Base-by-base conservation (phyloP, 2,329 filamentous ascomycete genomes). In the Metarhizium rileyi region DNA sequence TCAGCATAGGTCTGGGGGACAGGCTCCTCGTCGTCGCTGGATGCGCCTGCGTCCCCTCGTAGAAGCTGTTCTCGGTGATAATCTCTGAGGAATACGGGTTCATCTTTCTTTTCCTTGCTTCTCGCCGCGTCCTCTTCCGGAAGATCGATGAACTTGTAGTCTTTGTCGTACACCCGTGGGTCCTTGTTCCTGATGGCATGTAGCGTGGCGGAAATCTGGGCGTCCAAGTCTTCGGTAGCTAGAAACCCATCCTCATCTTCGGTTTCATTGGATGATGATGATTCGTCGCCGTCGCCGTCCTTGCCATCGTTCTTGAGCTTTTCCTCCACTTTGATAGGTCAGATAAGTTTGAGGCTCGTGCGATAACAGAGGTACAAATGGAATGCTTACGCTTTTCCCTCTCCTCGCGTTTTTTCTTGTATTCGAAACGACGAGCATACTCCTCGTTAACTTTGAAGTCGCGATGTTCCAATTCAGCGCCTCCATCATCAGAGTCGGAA, bases 371-470 rank as follows among this genome's bases (percentile, higher is more conserved):
- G 7, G 16, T 20, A 20, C 20, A 18, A 18, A 38, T 38, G 2
- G 5, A 2, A 14, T 26, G 68, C 80, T 59, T 61, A 86, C 84
- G 66, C 62, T 79, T 77, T 16, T 90, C 84, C 55, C 82, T 72
- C 65, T 98, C 93, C 63, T 95, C 90, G 51, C 91, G 81, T 72
- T 95, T 95, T 73, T 97, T 96, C 71, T 98, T 98, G 70, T 97
- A 79, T 67, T 98, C 93, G 60, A 95, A 97, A 38, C 88, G 78
- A 57, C 80, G 81, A 41, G 93, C 93, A 66, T 84, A 98, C 47
- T 94, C 88, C 64, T 90, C 76, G 67, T 98, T 97, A 68, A 98
- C 84, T 64, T 86, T 90, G 65, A 97, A 78, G 50, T 72, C 72
- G 40, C 66, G 64, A 50, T 66, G 64, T 40, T 65, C 66, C 50